Conservation (phyloP, 2,329 filamentous ascomycete species). For the Exophiala oligosperma region DNA sequence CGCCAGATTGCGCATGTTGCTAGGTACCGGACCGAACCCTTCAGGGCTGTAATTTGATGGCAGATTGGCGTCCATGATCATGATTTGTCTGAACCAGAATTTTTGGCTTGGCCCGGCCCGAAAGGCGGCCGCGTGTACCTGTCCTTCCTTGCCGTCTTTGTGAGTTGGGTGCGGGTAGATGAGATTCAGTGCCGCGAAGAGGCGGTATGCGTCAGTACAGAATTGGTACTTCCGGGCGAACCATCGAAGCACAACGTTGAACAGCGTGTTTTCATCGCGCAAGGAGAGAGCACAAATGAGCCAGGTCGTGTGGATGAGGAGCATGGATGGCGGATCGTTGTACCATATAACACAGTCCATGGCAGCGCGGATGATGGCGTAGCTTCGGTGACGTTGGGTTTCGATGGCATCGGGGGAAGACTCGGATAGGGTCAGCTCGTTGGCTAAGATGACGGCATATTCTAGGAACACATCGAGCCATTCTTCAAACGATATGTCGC, state of each 20-base stretch:
- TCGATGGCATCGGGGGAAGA: neutral
- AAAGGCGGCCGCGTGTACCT: slow-evolving; percentile 53
- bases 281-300: slow-evolving; percentile 79
- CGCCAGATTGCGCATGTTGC: slow-evolving; percentile 26
- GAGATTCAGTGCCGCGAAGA: slow-evolving; percentile 77
- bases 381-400: slow-evolving; percentile 50
- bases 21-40: slow-evolving; percentile 37
- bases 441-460: slow-evolving; percentile 74
- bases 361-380: slow-evolving; percentile 76
- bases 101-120: slow-evolving; percentile 75
- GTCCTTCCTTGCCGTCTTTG: slow-evolving; percentile 35
- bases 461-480: slow-evolving; percentile 93
- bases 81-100: slow-evolving; percentile 87
- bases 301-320: slow-evolving; percentile 75
- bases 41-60: slow-evolving; percentile 47
- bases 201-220: slow-evolving; percentile 76
- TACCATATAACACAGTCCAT: slow-evolving; percentile 81
- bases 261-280: slow-evolving; percentile 74
- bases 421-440: slow-evolving; percentile 46
- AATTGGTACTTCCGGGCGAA: slow-evolving; percentile 82
- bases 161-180: slow-evolving; percentile 63
- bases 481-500: slow-evolving; percentile 74
- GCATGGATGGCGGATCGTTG: slow-evolving; percentile 65
- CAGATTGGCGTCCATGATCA: slow-evolving; percentile 76
- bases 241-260: slow-evolving; percentile 69